These are phyloP conservation scores for Ophiocordyceps polyrhachis-furcata DNA, from an alignment of 2,329 filamentous ascomycete species.

Conservation along the genomic window DNA sequence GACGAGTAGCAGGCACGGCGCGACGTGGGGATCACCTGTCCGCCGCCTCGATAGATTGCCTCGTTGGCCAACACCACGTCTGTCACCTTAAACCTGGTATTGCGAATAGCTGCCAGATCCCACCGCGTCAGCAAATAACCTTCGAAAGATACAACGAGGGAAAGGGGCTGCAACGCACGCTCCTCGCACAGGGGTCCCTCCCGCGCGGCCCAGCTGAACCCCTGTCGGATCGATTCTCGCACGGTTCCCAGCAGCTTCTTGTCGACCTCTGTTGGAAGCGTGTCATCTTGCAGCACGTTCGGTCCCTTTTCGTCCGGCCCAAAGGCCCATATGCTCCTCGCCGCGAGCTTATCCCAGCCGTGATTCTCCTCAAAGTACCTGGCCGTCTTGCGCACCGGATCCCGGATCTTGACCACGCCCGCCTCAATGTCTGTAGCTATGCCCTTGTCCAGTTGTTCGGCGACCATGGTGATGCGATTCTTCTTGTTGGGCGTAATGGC, in stretches of 20 bases:
- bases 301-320: constrained; percentile 87
- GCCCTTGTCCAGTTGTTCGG: constrained; percentile 84
- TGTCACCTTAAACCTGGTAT: constrained; percentile 93
- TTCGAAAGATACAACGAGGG: not conserved
- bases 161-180: constrained; percentile 36
- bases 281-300: constrained; percentile 95
- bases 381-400: constrained; percentile 80
- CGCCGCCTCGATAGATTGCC: constrained; percentile 85
- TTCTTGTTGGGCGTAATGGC: constrained; percentile 97
- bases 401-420: constrained; percentile 76
- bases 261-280: constrained; percentile 82
- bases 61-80: constrained; percentile 74
- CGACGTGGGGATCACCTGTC: constrained; percentile 92
- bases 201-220: constrained; percentile 88
- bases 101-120: constrained; percentile 56
- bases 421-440: constrained; percentile 90
- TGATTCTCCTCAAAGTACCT: constrained; percentile 97
- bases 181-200: constrained; percentile 97
- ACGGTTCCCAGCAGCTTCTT: constrained; percentile 77
- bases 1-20: constrained; percentile 86
- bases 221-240: constrained; percentile 82
- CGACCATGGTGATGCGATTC: constrained; percentile 98
- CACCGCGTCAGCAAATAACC: not conserved
- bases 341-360: constrained; percentile 88
- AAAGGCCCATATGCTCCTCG: constrained; percentile 95